A percentile compares a stretch with the other conserved stretches of the same genome.
Evolutionary conservation across 2,329 filamentous ascomycete species (phyloP).

Genomic region (Aureobasidium mangrovei): DNA sequence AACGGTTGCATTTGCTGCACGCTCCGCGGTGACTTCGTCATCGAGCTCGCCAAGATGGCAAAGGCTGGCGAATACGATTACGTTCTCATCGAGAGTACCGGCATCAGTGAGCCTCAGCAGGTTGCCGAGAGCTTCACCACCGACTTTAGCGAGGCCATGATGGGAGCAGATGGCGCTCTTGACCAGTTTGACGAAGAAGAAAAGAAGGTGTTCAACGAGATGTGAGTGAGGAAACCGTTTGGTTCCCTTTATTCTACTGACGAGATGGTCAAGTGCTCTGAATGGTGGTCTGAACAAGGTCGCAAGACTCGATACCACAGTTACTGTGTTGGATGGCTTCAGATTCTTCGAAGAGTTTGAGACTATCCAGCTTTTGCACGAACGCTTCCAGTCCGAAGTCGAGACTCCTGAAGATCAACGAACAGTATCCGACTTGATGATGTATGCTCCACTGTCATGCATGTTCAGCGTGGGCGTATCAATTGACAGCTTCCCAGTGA

Average conservation of each 20-base stretch:
- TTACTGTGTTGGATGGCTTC: conserved; percentile 65
- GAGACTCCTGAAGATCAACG: conserved; percentile 60
- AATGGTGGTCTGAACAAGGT: conserved; percentile 58
- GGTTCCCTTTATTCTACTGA: conserved; percentile 4
- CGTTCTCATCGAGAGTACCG: conserved; percentile 61
- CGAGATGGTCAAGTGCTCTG: conserved; percentile 32
- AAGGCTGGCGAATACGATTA: conserved; percentile 59
- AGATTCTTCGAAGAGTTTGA: conserved; percentile 65
- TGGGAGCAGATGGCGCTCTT: conserved; percentile 22
- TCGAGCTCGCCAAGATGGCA: conserved; percentile 58
- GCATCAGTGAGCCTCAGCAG: conserved; percentile 65
- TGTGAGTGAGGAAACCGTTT: conserved; percentile 30
- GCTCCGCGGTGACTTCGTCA: conserved; percentile 59
- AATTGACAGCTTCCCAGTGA: conserved; percentile 31
- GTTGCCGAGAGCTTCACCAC: conserved; percentile 64
- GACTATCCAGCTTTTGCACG: conserved; percentile 58
- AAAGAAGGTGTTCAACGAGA: conserved; percentile 37
- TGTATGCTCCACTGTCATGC: conserved; percentile 23
- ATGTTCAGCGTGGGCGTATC: no score
- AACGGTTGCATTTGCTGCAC: conserved; percentile 68
- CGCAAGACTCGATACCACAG: conserved; percentile 59
- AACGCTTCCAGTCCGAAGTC: conserved; percentile 50
- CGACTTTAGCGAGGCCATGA: conserved; percentile 35
- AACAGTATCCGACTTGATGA: conserved; percentile 66
- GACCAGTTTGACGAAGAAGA: conserved; percentile 35